A percentile compares a stretch with the other conserved stretches of the same genome.
Conservation (phyloP, 352 stramenopile genomes). For the Peronospora tabacina region DNA sequence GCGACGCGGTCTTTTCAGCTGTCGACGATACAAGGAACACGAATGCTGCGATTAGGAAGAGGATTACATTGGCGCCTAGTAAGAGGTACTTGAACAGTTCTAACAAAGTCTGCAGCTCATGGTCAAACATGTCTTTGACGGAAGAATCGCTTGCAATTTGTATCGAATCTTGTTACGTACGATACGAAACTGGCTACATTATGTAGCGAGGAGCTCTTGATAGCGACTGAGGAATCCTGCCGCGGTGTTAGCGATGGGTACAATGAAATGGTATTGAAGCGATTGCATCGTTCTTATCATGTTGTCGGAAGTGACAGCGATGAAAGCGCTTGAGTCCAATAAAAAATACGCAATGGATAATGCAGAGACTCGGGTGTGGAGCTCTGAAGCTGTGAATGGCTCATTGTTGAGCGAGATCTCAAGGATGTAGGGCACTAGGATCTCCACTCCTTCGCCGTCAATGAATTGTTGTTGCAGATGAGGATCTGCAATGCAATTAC, state of each 20-base stretch:
- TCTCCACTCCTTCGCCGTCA: constrained; percentile 35
- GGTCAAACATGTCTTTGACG: constrained; percentile 17
- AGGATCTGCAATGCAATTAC: constrained; percentile 65
- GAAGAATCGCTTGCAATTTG: constrained; percentile 15
- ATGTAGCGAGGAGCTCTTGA: constrained; percentile 35
- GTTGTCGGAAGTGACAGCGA: constrained; percentile 30
- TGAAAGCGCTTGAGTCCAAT: constrained; percentile 48
- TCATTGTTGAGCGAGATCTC: constrained; percentile 12
- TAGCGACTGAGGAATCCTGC: constrained; percentile 32
- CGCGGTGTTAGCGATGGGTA: constrained; percentile 47
- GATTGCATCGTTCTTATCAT: constrained; percentile 29
- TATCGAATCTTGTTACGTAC: constrained; percentile 22
- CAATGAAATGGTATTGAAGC: constrained; percentile 27
- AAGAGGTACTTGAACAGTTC: constrained; percentile 55
- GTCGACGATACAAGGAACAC: constrained; percentile 26
- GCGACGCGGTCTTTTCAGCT: constrained; percentile 1
- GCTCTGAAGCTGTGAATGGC: constrained; percentile 8
- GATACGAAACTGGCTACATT: not conserved
- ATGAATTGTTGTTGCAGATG: constrained; percentile 52
- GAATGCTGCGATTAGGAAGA: constrained; percentile 40
- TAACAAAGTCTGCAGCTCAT: constrained; percentile 34
- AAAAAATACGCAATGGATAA: constrained; percentile 61
- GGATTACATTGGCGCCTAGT: constrained; percentile 47
- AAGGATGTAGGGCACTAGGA: constrained; percentile 40
- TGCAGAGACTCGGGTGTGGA: constrained; percentile 48